A percentile compares a stretch with the other conserved stretches of the same genome.
These are phyloP conservation scores for Lunasporangiospora selenospora DNA, from an alignment of 192 early-diverging fungal species.

Conservation along the genomic window DNA sequence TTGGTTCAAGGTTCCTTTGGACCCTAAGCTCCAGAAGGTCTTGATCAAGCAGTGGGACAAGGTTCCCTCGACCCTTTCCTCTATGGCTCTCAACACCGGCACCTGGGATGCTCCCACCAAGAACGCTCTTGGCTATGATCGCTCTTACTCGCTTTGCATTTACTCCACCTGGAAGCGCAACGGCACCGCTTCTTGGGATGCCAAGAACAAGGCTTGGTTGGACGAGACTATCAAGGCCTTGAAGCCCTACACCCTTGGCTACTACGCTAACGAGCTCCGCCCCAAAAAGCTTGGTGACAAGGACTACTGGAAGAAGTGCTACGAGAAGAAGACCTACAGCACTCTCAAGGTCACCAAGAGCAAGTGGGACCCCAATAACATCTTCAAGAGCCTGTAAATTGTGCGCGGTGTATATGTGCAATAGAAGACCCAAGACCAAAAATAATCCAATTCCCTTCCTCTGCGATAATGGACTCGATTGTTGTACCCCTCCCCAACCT, in stretches of 20 bases:
- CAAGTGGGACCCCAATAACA: conserved; percentile 44
- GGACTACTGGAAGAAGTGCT: conserved; percentile 46
- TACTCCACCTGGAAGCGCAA: conserved; percentile 50
- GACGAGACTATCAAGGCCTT: conserved; percentile 45
- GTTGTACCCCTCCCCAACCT: too few species aligned
- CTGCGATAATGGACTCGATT: too few species aligned
- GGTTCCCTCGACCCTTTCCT: conserved; percentile 41
- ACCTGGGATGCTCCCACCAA: conserved; percentile 43
- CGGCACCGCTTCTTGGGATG: conserved; percentile 37
- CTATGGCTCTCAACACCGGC: conserved; percentile 46
- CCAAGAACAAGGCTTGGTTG: conserved; percentile 37
- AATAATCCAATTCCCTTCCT: too few species aligned
- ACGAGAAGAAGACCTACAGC: conserved; percentile 43
- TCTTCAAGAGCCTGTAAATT: conserved; percentile 47
- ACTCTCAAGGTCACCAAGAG: conserved; percentile 44
- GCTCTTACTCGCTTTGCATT: conserved; percentile 39
- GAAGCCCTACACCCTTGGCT: conserved; percentile 44
- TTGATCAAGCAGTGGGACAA: conserved; percentile 46
- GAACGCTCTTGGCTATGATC: conserved; percentile 32
- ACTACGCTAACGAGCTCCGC: conserved; percentile 45
- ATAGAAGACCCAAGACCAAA: too few species aligned
- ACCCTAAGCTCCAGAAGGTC: conserved; percentile 25
- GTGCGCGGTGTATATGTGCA: too few species aligned
- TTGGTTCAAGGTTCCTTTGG: conserved; percentile 38
- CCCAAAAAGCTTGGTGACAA: conserved; percentile 40